Base-by-base conservation (phyloP, 2,329 filamentous ascomycete species). In the Aspergillus sp. region DNA sequence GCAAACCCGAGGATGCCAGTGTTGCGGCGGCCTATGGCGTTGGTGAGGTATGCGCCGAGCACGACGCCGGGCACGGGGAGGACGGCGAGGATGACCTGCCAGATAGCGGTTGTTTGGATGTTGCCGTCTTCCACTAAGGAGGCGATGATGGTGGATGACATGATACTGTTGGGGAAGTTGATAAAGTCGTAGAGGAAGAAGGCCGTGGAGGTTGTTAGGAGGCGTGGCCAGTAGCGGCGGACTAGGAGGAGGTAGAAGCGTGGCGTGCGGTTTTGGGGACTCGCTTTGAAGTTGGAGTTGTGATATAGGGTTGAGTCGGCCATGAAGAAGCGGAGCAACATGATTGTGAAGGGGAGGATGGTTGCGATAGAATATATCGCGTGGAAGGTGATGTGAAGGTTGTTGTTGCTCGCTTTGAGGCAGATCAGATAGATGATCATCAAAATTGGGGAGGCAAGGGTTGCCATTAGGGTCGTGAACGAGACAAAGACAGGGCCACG, bases 181-280 rank as follows among this genome's bases (percentile, higher is more conserved):
- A 74, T 69, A 23, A 74, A 74, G 44, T 74, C 72, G 54, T 74
- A 75, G 0, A 75, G 61, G 46, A 74, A 73, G 55, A 73, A 75
- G 0, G 72, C 71, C 3, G 68, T 48, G 2, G 71, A 73, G 2
- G 70, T 74, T 3, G 70, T 71, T 5, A 70, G 55, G 2, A 72
- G 60, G 0, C 63, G 64, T 49, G 64, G 62, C 63, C 65, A 67
- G 54, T 72, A 73, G 5, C 69, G 67, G 6, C 62, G 63, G 2
- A 64, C 37, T 4, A 73, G 65, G 6, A 71, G 55, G 6, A 60
- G 57, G 52, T 68, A 73, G 17, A 70, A 53, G 1, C 60, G 57
- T 6, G 47, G 56, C 1, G 72, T 27, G n/a, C 39, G 67, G 11
- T 67, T 65, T 5, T 62, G 62, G 14, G 65, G 63, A 21, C 14